Base-by-base conservation (phyloP, 345 rosid genomes). In the Stellera chamaejasme region DNA sequence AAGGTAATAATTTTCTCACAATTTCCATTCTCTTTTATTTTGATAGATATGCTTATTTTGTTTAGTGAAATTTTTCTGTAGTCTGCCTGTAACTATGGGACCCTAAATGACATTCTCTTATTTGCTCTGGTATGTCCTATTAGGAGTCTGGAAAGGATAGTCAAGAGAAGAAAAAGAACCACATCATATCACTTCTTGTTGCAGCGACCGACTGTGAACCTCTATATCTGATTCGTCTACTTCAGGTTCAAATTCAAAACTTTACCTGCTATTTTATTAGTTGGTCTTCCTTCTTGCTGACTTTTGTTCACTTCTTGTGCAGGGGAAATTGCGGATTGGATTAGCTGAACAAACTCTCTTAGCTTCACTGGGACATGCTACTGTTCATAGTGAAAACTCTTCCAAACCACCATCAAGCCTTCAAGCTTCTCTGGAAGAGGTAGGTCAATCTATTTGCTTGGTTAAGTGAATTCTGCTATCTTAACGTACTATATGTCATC, bases 201-300 rank as follows among this genome's bases (percentile, higher is more conserved):
- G 96, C 99, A 48, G 87, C 97, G 62, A 82, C 81, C 42, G 99
- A 93, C 72, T 84, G 96, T 56, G 99, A 93, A 75, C 96, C 97
- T 70, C 92, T 65, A 48, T 93, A 87, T 76, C 64, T 93, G 60
- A 82, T 87, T 70, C 92, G 99, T 68, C 72, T 93, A 58, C 97
- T 93, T 62, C 99, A 93, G 99, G 99, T 83, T 60, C 53, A 49
- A 50, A 43, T 62, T 62, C 61, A 42, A 54, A 64, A 50, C 66
- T 19, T 10, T 49, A 44, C 50, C 59, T n/a, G 36, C 23, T 25
- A 13, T 45, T 10, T 2, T 32, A 50, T 44, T 51, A 27, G 56
- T 59, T 50, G 45, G 13, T 19, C 23, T 43, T 19, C 46, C 46
- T 54, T 32, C 58, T 43, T 61, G 49, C 11, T 52, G 54, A 48